Percentiles rank a stretch among this genome's conserved stretches.
phyloP scores from a whole-genome alignment of 164 flowering plant genomes.

The Piper betle region DNA sequence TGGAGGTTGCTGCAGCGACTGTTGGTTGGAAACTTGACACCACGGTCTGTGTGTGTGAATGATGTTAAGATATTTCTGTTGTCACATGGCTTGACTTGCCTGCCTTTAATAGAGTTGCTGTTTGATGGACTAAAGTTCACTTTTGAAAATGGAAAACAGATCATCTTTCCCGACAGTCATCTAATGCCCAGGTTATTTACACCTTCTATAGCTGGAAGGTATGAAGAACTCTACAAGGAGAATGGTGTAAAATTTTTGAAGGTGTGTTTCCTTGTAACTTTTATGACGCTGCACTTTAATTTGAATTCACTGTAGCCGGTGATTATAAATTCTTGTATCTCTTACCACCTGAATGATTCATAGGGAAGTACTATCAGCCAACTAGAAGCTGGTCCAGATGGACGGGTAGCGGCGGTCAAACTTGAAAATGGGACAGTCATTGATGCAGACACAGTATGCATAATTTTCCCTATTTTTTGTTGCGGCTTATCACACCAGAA shows the following conservation, averaged over 20 bases:
- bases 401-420: constrained; percentile 58
- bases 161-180: constrained; percentile 73
- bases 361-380: constrained; percentile 58
- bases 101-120: background rate
- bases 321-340: background rate
- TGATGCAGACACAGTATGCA: constrained; percentile 70
- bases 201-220: constrained; percentile 62
- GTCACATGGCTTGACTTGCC: background rate
- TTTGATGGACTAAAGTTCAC: background rate
- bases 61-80: too few relatives aligned
- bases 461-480: background rate
- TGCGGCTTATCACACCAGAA: background rate
- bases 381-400: constrained; percentile 78
- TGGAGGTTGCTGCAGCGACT: constrained; percentile 98
- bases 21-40: constrained; percentile 93
- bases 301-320: background rate
- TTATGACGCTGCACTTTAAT: background rate
- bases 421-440: constrained; percentile 66
- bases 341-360: constrained; percentile 4
- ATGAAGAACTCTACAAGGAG: constrained; percentile 63
- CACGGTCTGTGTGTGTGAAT: constrained; percentile 31
- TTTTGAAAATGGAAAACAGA: constrained; percentile 15
- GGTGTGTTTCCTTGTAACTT: constrained; percentile 25
- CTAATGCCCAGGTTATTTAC: constrained; percentile 79
- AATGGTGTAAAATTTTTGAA: constrained; percentile 80